These are phyloP conservation scores for Naganishia friedmannii DNA, from an alignment of 768 basidiomycete genomes.

Conservation along the genomic window DNA sequence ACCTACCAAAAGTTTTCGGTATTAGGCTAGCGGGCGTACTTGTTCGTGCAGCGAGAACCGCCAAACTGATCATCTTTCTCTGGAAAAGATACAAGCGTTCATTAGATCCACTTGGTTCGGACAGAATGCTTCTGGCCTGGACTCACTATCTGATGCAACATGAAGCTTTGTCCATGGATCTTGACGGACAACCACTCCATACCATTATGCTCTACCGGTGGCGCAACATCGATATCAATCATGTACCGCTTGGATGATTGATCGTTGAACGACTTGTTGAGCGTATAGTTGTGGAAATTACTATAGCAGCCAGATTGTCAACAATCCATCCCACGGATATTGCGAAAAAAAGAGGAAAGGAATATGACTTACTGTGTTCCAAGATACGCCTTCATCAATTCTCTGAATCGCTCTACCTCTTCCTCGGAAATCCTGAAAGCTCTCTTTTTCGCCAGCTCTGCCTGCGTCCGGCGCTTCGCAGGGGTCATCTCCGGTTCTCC, in stretches of 20 bases:
- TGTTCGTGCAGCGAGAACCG: constrained; percentile 76
- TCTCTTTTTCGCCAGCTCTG: constrained; percentile 39
- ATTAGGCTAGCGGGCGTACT: constrained; percentile 71
- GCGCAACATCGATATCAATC: constrained; percentile 78
- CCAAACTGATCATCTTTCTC: constrained; percentile 94
- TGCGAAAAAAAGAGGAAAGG: not conserved
- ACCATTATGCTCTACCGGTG: constrained; percentile 82
- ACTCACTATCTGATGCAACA: constrained; percentile 88
- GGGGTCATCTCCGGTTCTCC: constrained; percentile 55
- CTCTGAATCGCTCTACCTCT: constrained; percentile 62
- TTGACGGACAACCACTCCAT: constrained; percentile 93
- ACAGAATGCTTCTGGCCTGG: not conserved
- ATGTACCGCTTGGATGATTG: constrained; percentile 79
- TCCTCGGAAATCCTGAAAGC: constrained; percentile 64
- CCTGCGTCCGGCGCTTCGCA: constrained; percentile 22
- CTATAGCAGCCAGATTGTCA: constrained; percentile 35
- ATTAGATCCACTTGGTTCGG: not conserved
- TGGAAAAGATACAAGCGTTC: constrained; percentile 51
- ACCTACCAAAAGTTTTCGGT: constrained; percentile 63
- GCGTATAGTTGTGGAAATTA: constrained; percentile 97
- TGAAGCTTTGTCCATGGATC: constrained; percentile 96
- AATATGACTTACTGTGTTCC: constrained; percentile 65
- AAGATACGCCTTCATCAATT: constrained; percentile 64
- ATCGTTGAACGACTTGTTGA: constrained; percentile 79
- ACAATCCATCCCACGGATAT: not conserved